A percentile compares a stretch with the other conserved stretches of the same genome.
Conservation (phyloP, 495 filamentous ascomycete species). For the Podospora pseudocomata region DNA sequence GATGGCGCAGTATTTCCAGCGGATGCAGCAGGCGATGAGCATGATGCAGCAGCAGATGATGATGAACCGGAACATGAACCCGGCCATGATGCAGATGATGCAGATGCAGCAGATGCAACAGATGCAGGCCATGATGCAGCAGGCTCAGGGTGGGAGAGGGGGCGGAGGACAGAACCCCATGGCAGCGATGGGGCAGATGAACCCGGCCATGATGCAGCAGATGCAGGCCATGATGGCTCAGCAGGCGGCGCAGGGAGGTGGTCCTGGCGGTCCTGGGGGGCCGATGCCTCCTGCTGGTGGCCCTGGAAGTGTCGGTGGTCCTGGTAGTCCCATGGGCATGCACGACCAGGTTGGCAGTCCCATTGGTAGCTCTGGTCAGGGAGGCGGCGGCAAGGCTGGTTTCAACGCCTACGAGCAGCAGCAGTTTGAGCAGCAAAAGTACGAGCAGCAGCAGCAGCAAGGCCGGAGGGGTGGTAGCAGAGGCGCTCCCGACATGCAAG, state of each 20-base stretch:
- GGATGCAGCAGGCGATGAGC: conserved; percentile 93
- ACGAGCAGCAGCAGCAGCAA: conserved; percentile 58
- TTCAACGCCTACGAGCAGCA: conserved; percentile 53
- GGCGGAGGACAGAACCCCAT: conserved; percentile 41
- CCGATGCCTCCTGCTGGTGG: conserved; percentile 37
- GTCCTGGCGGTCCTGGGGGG: conserved; percentile 30
- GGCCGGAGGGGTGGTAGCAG: conserved; percentile 36
- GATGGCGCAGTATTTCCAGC: conserved; percentile 97
- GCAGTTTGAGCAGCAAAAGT: conserved; percentile 84
- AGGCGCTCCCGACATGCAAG: conserved; percentile 33
- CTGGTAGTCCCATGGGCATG: conserved; percentile 20
- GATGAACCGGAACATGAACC: conserved; percentile 61
- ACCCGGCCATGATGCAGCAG: conserved; percentile 77
- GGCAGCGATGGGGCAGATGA: conserved; percentile 58
- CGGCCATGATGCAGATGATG: conserved; percentile 58
- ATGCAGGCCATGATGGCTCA: conserved; percentile 84
- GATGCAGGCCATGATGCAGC: conserved; percentile 56
- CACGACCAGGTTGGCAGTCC: conserved; percentile 9
- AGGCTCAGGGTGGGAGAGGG: conserved; percentile 24
- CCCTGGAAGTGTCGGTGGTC: conserved; percentile 29
- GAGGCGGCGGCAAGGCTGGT: conserved; percentile 15
- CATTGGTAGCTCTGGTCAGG: background rate
- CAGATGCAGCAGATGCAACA: conserved; percentile 82
- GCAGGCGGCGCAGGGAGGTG: conserved; percentile 51
- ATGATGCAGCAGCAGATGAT: conserved; percentile 87